Conservation (phyloP, 495 filamentous ascomycete species). For the Penicillium fimorum region DNA sequence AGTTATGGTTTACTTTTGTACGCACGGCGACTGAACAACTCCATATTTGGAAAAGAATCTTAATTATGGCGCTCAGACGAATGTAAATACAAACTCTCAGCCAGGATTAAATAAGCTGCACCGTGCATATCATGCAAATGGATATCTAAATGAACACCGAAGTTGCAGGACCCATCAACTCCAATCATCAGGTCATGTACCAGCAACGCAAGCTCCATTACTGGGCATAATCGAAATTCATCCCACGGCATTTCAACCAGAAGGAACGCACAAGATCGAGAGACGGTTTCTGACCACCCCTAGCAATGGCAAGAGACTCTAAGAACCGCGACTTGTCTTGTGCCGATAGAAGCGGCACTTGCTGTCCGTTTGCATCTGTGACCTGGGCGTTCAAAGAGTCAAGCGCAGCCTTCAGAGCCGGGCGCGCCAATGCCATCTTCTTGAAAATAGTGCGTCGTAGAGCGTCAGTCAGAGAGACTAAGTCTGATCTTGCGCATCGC, state of each 20-base stretch:
- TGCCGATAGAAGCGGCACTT: constrained; percentile 22
- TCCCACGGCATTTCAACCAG: constrained; percentile 68
- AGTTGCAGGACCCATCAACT: constrained; percentile 12
- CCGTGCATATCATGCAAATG: constrained; percentile 17
- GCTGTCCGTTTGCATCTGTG: constrained; percentile 32
- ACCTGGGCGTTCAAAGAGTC: constrained; percentile 44
- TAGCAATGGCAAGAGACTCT: constrained; percentile 48
- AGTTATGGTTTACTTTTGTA: not conserved
- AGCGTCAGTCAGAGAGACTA: constrained; percentile 72
- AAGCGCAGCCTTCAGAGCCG: constrained; percentile 58
- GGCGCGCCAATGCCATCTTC: constrained; percentile 63
- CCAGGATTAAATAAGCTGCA: not conserved
- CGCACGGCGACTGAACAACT: not conserved
- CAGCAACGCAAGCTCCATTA: constrained; percentile 17
- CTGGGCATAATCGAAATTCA: constrained; percentile 61
- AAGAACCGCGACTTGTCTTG: constrained; percentile 40
- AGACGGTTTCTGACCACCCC: constrained; percentile 56
- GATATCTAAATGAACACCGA: constrained; percentile 17
- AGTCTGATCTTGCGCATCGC: constrained; percentile 70
- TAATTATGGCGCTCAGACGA: not conserved
- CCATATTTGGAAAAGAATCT: not conserved
- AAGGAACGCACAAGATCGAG: constrained; percentile 62
- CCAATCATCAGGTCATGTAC: constrained; percentile 13
- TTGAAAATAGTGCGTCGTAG: constrained; percentile 71
- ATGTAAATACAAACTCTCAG: not conserved